Evolutionary conservation across 306 rosid species (phyloP).

Genomic region (Quercus engelmannii): DNA sequence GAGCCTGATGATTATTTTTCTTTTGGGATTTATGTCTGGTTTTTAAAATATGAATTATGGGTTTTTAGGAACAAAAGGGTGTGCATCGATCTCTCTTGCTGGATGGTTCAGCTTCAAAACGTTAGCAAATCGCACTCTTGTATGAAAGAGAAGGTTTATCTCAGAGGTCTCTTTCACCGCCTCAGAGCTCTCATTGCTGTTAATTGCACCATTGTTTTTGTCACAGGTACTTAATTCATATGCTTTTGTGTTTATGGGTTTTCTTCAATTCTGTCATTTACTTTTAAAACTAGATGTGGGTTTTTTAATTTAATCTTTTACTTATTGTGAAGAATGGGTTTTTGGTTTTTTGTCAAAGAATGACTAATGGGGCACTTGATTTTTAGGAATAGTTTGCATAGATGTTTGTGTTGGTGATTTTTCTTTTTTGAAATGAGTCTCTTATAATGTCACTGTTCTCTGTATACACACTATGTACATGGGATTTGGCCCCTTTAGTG

Average conservation of each 20-base stretch:
- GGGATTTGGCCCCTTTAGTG: too few species aligned
- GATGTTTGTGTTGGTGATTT: not conserved
- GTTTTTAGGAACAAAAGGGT: slow-evolving; percentile 65
- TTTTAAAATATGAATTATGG: slow-evolving; percentile 21
- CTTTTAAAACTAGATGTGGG: not conserved
- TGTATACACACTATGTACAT: not conserved
- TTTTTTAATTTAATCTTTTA: not conserved
- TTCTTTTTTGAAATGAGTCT: not conserved
- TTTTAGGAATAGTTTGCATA: not conserved
- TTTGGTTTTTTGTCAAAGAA: not conserved
- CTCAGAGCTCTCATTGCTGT: slow-evolving; percentile 76
- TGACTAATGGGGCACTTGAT: not conserved
- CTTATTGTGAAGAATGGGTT: slow-evolving; percentile 8
- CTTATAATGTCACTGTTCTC: not conserved
- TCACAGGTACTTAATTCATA: slow-evolving; percentile 41
- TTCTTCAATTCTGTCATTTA: not conserved
- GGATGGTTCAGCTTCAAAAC: slow-evolving; percentile 76
- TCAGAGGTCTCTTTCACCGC: slow-evolving; percentile 73
- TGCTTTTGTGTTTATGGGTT: not conserved
- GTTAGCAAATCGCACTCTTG: slow-evolving; percentile 55
- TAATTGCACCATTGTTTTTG: slow-evolving; percentile 66
- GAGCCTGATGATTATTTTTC: not conserved
- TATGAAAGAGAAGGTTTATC: slow-evolving; percentile 50
- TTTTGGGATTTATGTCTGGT: not conserved
- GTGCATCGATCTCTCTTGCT: slow-evolving; percentile 83